phyloP scores from a whole-genome alignment of 2,329 filamentous ascomycete genomes.

The Tolypocladium ovalisporum region DNA sequence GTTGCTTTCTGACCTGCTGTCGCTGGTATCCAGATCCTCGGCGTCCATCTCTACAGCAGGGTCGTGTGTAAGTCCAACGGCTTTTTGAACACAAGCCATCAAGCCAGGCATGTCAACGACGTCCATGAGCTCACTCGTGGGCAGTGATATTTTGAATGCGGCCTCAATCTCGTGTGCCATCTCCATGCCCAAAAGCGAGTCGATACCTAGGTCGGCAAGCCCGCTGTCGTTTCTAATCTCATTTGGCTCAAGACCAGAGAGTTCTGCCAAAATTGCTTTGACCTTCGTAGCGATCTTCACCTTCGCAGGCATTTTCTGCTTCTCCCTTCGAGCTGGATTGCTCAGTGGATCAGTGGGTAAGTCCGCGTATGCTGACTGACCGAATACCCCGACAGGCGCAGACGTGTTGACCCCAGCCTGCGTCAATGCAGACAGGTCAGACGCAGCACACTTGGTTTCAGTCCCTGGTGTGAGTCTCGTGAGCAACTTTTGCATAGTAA shows the following conservation, averaged over 20 bases:
- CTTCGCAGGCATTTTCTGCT: neutral
- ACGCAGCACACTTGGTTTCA: neutral
- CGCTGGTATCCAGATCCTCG: neutral
- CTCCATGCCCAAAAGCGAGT: conserved; percentile 1
- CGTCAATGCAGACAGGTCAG: neutral
- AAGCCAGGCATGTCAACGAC: conserved; percentile 2
- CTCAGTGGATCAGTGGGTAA: neutral
- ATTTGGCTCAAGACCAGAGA: neutral
- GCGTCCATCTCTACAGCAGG: no score
- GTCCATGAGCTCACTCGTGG: neutral
- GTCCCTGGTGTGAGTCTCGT: neutral
- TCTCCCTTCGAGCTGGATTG: neutral
- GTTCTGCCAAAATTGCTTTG: neutral
- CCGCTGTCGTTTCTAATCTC: conserved; percentile 1
- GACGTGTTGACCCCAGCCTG: neutral
- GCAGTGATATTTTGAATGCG: conserved; percentile 19
- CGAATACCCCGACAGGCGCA: no score
- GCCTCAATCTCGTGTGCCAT: conserved; percentile 22
- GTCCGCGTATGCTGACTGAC: neutral
- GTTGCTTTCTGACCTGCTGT: neutral
- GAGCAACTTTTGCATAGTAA: neutral
- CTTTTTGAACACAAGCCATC: neutral
- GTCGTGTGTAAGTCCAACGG: neutral
- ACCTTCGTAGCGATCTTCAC: neutral
- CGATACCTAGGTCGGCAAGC: conserved; percentile 1